These are phyloP conservation scores for Suaeda aralocaspica DNA, from an alignment of 148 eudicot genomes.

Conservation along the genomic window DNA sequence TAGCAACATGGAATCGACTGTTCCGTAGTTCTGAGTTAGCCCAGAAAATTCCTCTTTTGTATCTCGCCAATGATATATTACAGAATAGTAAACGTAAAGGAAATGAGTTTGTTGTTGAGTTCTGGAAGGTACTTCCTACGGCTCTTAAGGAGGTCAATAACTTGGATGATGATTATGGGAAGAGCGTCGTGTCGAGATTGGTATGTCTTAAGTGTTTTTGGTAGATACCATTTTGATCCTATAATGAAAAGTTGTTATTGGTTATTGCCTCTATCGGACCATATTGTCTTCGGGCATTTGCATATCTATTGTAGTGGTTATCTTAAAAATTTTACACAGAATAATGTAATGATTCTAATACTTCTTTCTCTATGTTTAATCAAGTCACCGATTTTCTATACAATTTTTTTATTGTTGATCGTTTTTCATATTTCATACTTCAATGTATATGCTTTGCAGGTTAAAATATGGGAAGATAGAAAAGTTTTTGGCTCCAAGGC, in stretches of 20 bases:
- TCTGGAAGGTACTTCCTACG: slow-evolving; percentile 96
- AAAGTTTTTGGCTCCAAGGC: slow-evolving; percentile 81
- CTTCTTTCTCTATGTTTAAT: background rate
- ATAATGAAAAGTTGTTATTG: background rate
- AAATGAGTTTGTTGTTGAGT: slow-evolving; percentile 87
- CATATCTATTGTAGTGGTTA: background rate
- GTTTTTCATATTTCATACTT: slow-evolving; percentile 1
- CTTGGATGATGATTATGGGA: slow-evolving; percentile 70
- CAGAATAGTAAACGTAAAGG: slow-evolving; percentile 98
- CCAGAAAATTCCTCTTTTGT: slow-evolving; percentile 75
- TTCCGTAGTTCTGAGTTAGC: slow-evolving; percentile 56
- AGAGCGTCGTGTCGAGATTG: slow-evolving; percentile 77
- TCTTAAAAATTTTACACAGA: background rate
- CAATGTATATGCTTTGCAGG: slow-evolving; percentile 32
- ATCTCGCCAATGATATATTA: slow-evolving; percentile 91
- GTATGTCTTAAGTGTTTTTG: slow-evolving; percentile 36
- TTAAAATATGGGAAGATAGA: slow-evolving; percentile 90
- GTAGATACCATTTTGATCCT: background rate
- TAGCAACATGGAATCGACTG: slow-evolving; percentile 81
- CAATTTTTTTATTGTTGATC: background rate
- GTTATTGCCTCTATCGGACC: background rate
- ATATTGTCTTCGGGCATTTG: background rate
- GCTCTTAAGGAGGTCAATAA: slow-evolving; percentile 76
- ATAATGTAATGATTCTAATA: background rate
- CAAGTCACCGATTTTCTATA: background rate